Conservation (phyloP, 106 monocot genomes). For the Dendrobium officinale region DNA sequence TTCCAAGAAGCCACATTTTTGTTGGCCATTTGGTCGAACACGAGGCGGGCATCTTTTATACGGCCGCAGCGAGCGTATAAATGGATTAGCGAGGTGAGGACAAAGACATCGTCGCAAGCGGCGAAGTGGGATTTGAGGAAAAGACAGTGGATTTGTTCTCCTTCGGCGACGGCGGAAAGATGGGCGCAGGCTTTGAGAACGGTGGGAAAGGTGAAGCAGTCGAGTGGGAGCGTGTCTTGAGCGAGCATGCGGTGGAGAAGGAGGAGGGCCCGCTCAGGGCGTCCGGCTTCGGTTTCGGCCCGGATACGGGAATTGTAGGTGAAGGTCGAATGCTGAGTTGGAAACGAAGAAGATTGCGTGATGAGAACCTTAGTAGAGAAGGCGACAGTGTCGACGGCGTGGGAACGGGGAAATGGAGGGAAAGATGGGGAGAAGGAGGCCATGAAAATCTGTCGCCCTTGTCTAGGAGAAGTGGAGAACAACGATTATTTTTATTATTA, state of each 20-base stretch:
- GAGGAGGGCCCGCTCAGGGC: constrained; percentile 7
- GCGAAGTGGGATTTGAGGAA: constrained; percentile 15
- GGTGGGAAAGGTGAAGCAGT: constrained; percentile 27
- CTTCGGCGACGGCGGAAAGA: background rate
- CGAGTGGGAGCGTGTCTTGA: background rate
- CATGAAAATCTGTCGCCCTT: background rate
- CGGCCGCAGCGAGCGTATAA: constrained; percentile 25
- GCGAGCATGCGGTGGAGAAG: constrained; percentile 17
- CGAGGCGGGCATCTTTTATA: constrained; percentile 13
- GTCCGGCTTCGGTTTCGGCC: background rate
- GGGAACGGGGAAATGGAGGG: background rate
- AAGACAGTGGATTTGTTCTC: constrained; percentile 23
- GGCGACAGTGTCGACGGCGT: background rate
- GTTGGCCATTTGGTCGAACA: constrained; percentile 30
- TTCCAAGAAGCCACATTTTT: constrained; percentile 25
- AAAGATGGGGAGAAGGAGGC: background rate
- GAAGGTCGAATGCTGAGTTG: background rate
- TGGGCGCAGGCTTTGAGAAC: constrained; percentile 19
- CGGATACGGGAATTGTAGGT: constrained; percentile 22
- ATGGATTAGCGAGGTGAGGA: constrained; percentile 19
- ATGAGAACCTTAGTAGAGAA: background rate
- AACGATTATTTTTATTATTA: too few relatives aligned
- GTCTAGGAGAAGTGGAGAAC: too few relatives aligned
- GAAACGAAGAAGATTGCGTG: background rate
- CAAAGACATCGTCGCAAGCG: constrained; percentile 3